These are phyloP conservation scores for Populus euphratica DNA, from an alignment of 345 rosid species.

Conservation along the genomic window DNA sequence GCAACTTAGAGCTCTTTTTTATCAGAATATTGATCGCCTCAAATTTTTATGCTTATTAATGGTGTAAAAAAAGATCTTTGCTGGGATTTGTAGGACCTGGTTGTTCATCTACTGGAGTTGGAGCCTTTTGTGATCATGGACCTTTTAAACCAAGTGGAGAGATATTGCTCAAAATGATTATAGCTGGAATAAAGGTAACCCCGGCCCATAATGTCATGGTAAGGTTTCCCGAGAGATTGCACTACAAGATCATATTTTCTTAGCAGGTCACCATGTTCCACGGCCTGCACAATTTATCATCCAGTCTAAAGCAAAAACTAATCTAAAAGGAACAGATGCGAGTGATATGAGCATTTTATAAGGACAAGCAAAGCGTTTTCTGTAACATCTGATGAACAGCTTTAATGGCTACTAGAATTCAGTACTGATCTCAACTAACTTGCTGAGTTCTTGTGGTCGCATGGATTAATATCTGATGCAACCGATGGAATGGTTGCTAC, in stretches of 20 bases:
- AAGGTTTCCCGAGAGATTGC: too few relatives aligned
- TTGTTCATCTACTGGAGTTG: conserved; percentile 25
- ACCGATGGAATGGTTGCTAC: conserved; percentile 5
- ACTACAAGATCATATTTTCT: neutral
- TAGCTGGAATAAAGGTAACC: conserved; percentile 27
- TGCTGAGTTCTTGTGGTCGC: conserved; percentile 24
- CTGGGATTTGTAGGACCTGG: conserved; percentile 24
- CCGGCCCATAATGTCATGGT: too few relatives aligned
- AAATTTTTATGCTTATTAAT: too few relatives aligned
- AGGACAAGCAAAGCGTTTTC: neutral
- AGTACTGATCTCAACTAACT: conserved; percentile 14
- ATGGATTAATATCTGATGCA: conserved; percentile 24
- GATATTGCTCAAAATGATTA: conserved; percentile 8
- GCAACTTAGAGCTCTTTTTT: conserved; percentile 13
- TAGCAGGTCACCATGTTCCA: conserved; percentile 25
- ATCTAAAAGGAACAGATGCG: conserved; percentile 23
- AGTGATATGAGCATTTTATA: neutral
- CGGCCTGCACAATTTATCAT: conserved; percentile 19
- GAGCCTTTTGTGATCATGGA: conserved; percentile 30
- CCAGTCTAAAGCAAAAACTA: conserved; percentile 3
- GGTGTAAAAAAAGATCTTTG: neutral
- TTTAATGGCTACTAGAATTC: conserved; percentile 10
- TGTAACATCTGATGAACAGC: neutral
- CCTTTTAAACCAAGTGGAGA: conserved; percentile 24
- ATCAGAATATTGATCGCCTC: neutral